Base-by-base conservation (phyloP, 2,329 filamentous ascomycete genomes). In the Cytospora paraplurivora region DNA sequence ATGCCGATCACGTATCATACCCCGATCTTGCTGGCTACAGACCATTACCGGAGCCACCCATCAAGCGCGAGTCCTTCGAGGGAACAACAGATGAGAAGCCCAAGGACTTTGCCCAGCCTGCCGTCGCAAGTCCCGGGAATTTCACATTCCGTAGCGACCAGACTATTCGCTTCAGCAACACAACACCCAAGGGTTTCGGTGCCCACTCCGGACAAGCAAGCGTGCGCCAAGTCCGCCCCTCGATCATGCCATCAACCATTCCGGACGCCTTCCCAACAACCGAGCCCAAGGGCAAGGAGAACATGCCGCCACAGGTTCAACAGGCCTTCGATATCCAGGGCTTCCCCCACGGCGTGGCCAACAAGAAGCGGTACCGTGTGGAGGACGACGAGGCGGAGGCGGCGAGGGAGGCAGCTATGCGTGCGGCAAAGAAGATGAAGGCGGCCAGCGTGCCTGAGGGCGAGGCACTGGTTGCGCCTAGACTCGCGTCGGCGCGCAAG, bases 71-170 rank as follows among this genome's bases (percentile, higher is more conserved):
- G 37, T 47, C 55, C 34, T 6, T 38, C 21, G 38, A 53, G 4
- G 52, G 55, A 41, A n/a, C 19, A 47, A 66, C 44, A 51, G 61
- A 58, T 7, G 50, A 57, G 1, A n/a, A 51, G 37, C 35, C 63
- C 19, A 21, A 56, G n/a, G 49, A 52, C 8, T 27, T 21, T 12
- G 44, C 47, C 12, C 54, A 41, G 38, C 54, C 57, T 52, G 53
- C 58, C 12, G 50, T 56, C 11, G 79, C 83, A 2, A 76, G 79
- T 6, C 81, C 86, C 3, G 82, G 85, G 19, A 84, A 81, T 0
- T 89, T 89, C 68, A 87, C 84, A 0, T 89, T 89, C 77, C 85
- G 86, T 53, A 87, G 82, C 68, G 86, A 88, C 66, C 85, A 87
- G 68, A 88, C 85, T 1, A 88, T 89, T 69, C 76, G 79, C 63